These are phyloP conservation scores for Nidularia sp. DNA, from an alignment of 768 basidiomycete species.

Conservation along the genomic window DNA sequence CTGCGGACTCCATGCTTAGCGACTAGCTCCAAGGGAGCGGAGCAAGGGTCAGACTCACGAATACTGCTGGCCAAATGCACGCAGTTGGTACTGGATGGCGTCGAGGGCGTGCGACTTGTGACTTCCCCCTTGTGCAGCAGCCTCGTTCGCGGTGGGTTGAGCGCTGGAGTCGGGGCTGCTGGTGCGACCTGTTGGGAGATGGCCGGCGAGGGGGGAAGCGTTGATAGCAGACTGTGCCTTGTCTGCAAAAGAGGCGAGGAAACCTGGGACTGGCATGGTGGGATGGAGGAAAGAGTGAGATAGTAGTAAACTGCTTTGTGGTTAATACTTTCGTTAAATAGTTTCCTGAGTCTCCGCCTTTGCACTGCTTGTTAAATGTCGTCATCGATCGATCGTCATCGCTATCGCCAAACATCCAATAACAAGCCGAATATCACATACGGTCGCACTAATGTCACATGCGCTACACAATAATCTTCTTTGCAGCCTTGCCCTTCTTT, in stretches of 20 bases:
- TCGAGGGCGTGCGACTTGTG: conserved; percentile 56
- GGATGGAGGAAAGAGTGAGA: conserved; percentile 9
- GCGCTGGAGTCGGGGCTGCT: conserved; percentile 29
- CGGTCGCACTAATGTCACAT: conserved; percentile 1
- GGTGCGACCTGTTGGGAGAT: conserved; percentile 38
- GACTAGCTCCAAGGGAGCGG: conserved; percentile 3
- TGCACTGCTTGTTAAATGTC: conserved; percentile 4
- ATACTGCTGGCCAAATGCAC: conserved; percentile 73
- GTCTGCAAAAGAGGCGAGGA: conserved; percentile 66
- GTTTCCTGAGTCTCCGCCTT: neutral
- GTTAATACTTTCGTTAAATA: neutral
- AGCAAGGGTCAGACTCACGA: conserved; percentile 33
- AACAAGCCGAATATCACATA: conserved; percentile 15
- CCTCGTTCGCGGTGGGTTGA: conserved; percentile 39
- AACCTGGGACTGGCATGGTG: conserved; percentile 56
- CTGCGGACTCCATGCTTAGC: neutral
- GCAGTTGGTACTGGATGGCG: conserved; percentile 66
- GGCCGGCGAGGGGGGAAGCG: conserved; percentile 53
- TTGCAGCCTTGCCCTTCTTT: conserved; percentile 83
- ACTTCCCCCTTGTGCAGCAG: conserved; percentile 32
- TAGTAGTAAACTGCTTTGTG: conserved; percentile 5
- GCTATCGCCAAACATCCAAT: conserved; percentile 20
- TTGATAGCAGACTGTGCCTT: conserved; percentile 74
- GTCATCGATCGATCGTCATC: conserved; percentile 9
- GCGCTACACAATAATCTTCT: conserved; percentile 68